Base-by-base conservation (phyloP, 192 early-diverging fungal species). In the Entomortierella chlamydospora region DNA sequence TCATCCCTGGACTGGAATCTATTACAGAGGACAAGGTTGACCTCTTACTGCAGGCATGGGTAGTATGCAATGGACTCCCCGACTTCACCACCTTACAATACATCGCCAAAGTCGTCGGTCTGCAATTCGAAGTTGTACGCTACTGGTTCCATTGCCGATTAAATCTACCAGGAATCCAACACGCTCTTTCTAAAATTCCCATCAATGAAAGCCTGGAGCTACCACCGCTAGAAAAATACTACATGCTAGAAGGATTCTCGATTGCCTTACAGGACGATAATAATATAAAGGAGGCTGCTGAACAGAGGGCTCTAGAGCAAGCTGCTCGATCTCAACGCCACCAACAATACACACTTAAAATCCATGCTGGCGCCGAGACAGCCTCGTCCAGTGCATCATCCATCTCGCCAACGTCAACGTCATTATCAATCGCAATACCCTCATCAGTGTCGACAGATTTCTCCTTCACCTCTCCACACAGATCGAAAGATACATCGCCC, bases 131-230 rank as follows among this genome's bases (percentile, higher is more conserved):
- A 22, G 45, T 69, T 20, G 49, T 60, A 13, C 67, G 57, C 0
- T 69, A 61, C 26, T 69, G 67, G 67, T 61, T 69, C 37, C 22
- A 57, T 26, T 69, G 67, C 39, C 57, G 67, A 20, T 28, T 56
- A 1, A 69, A 61, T 20, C 39, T 49, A 0, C 33, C 52, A 11
- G 57, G 67, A 11, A 60, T 69, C 28, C 43, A 42, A 37, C 42
- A 60, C n/a, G 67, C 57, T 4, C 49, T 61, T 17, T 26, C 66
- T 29, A 31, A 41, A 1, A 28, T 30, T 15, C 17, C 43, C 2
- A 34, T 20, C 26, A 22, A 8, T 34, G 29, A 43, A 4, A 34
- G 31, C 25, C 20, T 68, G 30, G 20, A 49, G 2, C n/a, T 68
- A 0, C 66, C 66, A 5, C 25, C 22, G 1, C 34, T 68, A 0